Evolutionary conservation across 352 stramenopile genomes (phyloP).

Genomic region (Phytopythium helicoides): DNA sequence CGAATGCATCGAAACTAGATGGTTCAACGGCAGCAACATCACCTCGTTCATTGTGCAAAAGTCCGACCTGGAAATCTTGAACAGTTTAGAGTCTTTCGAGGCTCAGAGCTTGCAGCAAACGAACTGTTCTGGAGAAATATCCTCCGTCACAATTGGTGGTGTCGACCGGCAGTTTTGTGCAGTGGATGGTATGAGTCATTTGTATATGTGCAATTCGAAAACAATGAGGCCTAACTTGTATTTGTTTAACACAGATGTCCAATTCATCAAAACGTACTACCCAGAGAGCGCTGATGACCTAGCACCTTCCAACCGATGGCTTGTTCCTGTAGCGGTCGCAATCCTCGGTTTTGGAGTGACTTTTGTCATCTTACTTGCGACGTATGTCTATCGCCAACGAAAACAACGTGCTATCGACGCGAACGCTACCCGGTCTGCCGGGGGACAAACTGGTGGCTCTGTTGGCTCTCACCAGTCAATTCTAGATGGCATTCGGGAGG

Average conservation of each 20-base stretch:
- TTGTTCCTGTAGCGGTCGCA: constrained; percentile 1
- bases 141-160: no score
- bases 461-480: constrained; percentile 4
- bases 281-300: not conserved
- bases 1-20: no score
- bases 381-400: not conserved
- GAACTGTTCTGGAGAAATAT: not conserved
- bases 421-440: not conserved
- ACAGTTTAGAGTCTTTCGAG: constrained; percentile 15
- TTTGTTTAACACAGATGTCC: not conserved
- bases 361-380: not conserved
- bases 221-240: no score
- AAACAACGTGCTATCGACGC: not conserved
- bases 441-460: not conserved
- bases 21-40: constrained; percentile 25
- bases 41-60: constrained; percentile 25
- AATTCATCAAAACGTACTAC: not conserved
- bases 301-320: not conserved
- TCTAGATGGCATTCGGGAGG: constrained; percentile 45
- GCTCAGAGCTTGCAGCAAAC: constrained; percentile 4
- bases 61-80: constrained; percentile 20
- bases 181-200: no score
- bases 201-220: no score
- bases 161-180: no score
- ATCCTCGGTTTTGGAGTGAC: not conserved